Evolutionary conservation across 2,329 filamentous ascomycete species (phyloP), one percentile per base, ranked within the genome.

Genomic region (Aspergillus novoparasiticus): DNA sequence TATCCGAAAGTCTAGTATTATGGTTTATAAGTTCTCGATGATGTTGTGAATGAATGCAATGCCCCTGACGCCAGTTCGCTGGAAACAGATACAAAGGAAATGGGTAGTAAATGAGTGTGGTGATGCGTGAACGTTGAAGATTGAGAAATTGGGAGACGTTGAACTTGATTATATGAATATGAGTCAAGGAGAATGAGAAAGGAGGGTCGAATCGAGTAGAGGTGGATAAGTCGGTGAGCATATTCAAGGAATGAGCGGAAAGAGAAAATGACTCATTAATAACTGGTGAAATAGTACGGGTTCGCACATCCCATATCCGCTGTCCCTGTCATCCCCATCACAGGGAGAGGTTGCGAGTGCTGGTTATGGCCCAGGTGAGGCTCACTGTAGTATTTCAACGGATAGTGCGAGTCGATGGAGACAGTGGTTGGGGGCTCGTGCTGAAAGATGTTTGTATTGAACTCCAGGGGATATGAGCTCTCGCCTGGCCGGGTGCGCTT

Each of bases 211-310:
- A 8, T 41, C 16, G 39, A 41, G 36, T 19, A 16, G 36, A 41
- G 16, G 39, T 2, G 39, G 39, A 41, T 41, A 19, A 19, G 39
- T 41, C 39, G 39, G 39, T 41, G 39, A 41, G 39, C 14, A 14
- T 36, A 12, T n/a, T 9, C 19, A 12, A 41, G 36, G 19, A 41
- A 19, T 41, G 36, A 41, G 36, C 19, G 16, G 16, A n/a, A 41
- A 41, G 16, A 57, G 57, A 60, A 69, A 67, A 41, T 41, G 54
- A 59, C 39, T 41, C 39, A 60, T 23, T 14, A 23, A 46, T 69
- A 73, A 55, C 70, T 72, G 23, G 68, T 65, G 59, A 73, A 75
- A 61, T 73, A 74, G 48, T 73, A 75, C 6, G 72, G 73, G 23
- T 71, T 66, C 9, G 62, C 56, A 50, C 66, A 72, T 2, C 60